Percentiles rank a stretch among this genome's conserved stretches.
Conservation (phyloP, 2,329 filamentous ascomycete species). For the Fusarium citri region DNA sequence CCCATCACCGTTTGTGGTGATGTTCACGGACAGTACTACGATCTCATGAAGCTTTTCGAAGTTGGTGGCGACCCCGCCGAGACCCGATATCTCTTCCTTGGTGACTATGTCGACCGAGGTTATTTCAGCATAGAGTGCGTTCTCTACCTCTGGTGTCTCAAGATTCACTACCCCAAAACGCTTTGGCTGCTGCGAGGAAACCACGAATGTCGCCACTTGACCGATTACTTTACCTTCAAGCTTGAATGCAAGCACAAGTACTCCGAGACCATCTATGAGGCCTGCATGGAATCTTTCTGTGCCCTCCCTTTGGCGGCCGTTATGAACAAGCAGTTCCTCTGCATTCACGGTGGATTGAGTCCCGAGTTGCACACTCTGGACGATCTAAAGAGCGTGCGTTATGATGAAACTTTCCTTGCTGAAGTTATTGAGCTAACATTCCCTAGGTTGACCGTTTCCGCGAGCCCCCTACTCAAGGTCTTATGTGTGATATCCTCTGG, state of each 20-base stretch:
- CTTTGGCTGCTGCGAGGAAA: slow-evolving; percentile 98
- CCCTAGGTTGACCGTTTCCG: slow-evolving; percentile 93
- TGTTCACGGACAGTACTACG: slow-evolving; percentile 98
- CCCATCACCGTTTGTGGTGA: slow-evolving; percentile 99
- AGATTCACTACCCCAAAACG: slow-evolving; percentile 98
- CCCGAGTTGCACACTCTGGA: slow-evolving; percentile 96
- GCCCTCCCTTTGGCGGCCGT: slow-evolving; percentile 90
- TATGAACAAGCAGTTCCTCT: slow-evolving; percentile 99
- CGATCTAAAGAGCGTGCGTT: slow-evolving; percentile 84
- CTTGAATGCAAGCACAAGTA: slow-evolving; percentile 99
- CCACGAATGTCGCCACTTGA: slow-evolving; percentile 98
- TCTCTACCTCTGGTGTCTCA: slow-evolving; percentile 95
- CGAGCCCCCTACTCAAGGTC: slow-evolving; percentile 94
- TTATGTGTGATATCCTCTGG: slow-evolving; percentile 99
- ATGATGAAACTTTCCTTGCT: background rate
- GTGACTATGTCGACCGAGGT: slow-evolving; percentile 97
- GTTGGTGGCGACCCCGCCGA: slow-evolving; percentile 97
- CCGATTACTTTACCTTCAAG: slow-evolving; percentile 99
- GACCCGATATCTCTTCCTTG: slow-evolving; percentile 95
- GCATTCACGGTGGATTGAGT: slow-evolving; percentile 96
- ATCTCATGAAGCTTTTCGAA: slow-evolving; percentile 99
- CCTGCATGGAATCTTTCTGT: slow-evolving; percentile 99
- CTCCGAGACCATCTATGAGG: slow-evolving; percentile 94
- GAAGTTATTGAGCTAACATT: slow-evolving; percentile 26
- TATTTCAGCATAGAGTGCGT: slow-evolving; percentile 99